A percentile compares a stretch with the other conserved stretches of the same genome.
These are phyloP conservation scores for Cryphonectria carpinicola DNA, from an alignment of 2,329 filamentous ascomycete species.

Conservation along the genomic window DNA sequence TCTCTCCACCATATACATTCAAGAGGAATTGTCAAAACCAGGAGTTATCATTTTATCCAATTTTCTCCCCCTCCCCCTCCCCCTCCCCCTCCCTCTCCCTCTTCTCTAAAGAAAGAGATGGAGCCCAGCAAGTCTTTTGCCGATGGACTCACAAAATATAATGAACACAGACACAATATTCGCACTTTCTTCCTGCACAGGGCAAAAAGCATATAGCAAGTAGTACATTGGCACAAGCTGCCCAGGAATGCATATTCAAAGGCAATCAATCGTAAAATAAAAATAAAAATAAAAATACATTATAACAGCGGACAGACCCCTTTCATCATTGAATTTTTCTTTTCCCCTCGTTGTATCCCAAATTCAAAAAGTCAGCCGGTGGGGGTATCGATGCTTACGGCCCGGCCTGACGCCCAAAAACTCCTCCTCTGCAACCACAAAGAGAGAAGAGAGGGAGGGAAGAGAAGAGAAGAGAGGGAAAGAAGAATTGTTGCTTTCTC, in stretches of 20 bases:
- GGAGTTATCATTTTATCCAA: neutral
- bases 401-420: slow-evolving; percentile 19
- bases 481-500: neutral
- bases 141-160: neutral
- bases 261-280: neutral
- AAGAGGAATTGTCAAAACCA: neutral
- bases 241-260: slow-evolving; percentile 18
- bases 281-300: too few relatives aligned
- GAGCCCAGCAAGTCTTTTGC: neutral
- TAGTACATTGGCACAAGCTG: slow-evolving; percentile 26
- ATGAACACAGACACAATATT: neutral
- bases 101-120: neutral
- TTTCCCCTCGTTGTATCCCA: neutral
- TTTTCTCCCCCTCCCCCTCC: neutral
- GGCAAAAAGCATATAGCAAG: slow-evolving; percentile 11
- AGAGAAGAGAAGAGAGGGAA: neutral
- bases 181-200: neutral
- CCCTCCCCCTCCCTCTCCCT: too few relatives aligned
- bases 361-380: slow-evolving; percentile 16
- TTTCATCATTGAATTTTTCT: neutral
- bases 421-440: slow-evolving; percentile 18
- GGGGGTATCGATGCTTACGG: slow-evolving; percentile 26
- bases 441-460: neutral
- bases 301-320: neutral
- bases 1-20: neutral